phyloP scores from a whole-genome alignment of 441 rosid species.

The Theobroma grandiflorum region DNA sequence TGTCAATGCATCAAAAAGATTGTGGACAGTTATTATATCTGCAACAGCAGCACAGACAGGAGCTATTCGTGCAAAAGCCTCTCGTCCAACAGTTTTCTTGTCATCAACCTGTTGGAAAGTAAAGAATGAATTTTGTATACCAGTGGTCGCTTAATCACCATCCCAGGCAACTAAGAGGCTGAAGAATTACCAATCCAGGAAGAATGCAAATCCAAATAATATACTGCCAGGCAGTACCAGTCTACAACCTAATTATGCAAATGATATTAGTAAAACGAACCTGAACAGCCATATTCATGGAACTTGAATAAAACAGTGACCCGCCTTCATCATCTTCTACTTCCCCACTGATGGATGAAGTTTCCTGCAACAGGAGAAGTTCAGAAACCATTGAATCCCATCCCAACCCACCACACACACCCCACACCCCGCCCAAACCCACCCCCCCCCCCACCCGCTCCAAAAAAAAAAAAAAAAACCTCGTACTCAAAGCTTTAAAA shows the following conservation, averaged over 20 bases:
- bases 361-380: slow-evolving; percentile 53
- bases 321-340: slow-evolving; percentile 75
- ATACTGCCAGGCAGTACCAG: background rate
- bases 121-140: slow-evolving; percentile 19
- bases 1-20: slow-evolving; percentile 88
- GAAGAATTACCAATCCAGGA: background rate
- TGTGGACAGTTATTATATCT: slow-evolving; percentile 79
- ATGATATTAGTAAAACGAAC: slow-evolving; percentile 41
- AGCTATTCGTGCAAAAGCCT: slow-evolving; percentile 90
- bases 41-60: slow-evolving; percentile 85
- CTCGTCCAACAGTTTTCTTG: slow-evolving; percentile 73
- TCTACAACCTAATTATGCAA: background rate
- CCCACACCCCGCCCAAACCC: background rate
- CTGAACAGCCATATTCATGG: slow-evolving; percentile 86
- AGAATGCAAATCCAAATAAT: slow-evolving; percentile 16
- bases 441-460: background rate
- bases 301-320: slow-evolving; percentile 76
- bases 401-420: background rate
- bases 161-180: slow-evolving; percentile 2
- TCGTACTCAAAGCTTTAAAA: background rate
- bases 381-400: slow-evolving; percentile 19
- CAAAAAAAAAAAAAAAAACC: background rate
- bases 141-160: background rate
- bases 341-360: slow-evolving; percentile 49
- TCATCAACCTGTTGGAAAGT: slow-evolving; percentile 70